Percentiles rank a stretch among this genome's conserved stretches.
Evolutionary conservation across 2,329 filamentous ascomycete species (phyloP).

Genomic region (Grosmannia serpens): DNA sequence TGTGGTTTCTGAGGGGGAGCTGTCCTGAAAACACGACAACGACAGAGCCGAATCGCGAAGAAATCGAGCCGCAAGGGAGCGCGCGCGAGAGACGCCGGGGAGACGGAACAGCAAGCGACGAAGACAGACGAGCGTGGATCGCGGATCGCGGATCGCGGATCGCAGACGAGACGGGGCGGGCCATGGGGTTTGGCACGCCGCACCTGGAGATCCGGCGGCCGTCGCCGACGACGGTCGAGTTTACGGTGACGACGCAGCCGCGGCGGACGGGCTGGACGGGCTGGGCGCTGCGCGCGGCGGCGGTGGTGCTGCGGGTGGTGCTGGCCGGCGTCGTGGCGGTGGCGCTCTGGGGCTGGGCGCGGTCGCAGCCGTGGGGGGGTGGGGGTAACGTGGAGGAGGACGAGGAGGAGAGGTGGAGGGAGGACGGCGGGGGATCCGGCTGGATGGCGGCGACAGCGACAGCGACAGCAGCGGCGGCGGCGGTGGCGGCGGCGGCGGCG

Average conservation of each 20-base stretch:
- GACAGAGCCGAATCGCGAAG: too few species aligned
- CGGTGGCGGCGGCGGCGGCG: conserved; percentile 18
- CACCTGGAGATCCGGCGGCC: conserved; percentile 54
- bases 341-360: conserved; percentile 35
- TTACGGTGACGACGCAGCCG: conserved; percentile 77
- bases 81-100: too few species aligned
- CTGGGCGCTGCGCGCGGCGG: conserved; percentile 29
- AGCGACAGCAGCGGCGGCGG: conserved; percentile 5
- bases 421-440: too few species aligned
- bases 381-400: neutral
- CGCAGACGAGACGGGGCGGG: conserved; percentile 5
- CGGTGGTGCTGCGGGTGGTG: conserved; percentile 31
- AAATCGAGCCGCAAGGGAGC: too few species aligned
- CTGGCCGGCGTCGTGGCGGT: conserved; percentile 32
- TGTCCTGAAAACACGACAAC: too few species aligned
- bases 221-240: conserved; percentile 82
- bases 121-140: too few species aligned
- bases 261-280: conserved; percentile 14
- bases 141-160: too few species aligned
- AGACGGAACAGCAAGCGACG: too few species aligned
- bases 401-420: too few species aligned
- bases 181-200: conserved; percentile 51
- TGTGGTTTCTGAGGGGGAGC: too few species aligned
- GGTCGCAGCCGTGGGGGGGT: neutral
- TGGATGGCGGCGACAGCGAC: too few species aligned